These are phyloP conservation scores for Pseudogymnoascus pannorum DNA, from an alignment of 2,329 filamentous ascomycete genomes.

Conservation along the genomic window DNA sequence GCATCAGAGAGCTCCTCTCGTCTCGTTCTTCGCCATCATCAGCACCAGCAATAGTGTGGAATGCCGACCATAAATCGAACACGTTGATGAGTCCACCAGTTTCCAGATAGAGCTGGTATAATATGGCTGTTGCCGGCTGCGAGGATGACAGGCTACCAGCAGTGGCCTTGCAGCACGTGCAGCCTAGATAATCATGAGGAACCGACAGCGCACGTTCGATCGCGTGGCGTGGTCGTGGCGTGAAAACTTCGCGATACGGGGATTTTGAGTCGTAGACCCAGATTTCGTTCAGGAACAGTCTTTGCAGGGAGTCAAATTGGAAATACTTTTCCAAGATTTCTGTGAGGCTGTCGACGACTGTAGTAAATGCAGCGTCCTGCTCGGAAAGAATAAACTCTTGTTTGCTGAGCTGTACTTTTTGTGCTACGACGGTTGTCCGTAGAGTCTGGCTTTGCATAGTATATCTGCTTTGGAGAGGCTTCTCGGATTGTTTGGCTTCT, in stretches of 20 bases:
- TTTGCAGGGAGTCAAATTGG: slow-evolving; percentile 30
- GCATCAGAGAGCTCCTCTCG: slow-evolving; percentile 55
- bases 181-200: slow-evolving; percentile 72
- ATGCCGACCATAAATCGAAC: slow-evolving; percentile 73
- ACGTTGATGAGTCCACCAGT: slow-evolving; percentile 71
- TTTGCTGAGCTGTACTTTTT: slow-evolving; percentile 72
- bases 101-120: slow-evolving; percentile 75
- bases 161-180: slow-evolving; percentile 54
- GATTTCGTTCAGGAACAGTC: slow-evolving; percentile 59
- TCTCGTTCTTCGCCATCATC: slow-evolving; percentile 33
- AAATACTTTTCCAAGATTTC: slow-evolving; percentile 43
- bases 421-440: slow-evolving; percentile 71
- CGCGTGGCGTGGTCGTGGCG: slow-evolving; percentile 61
- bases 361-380: slow-evolving; percentile 63
- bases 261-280: slow-evolving; percentile 68
- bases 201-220: slow-evolving; percentile 64
- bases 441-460: slow-evolving; percentile 62
- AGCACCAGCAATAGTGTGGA: slow-evolving; percentile 49
- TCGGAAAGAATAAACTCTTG: slow-evolving; percentile 64
- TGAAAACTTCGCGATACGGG: slow-evolving; percentile 67
- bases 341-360: slow-evolving; percentile 51
- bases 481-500: slow-evolving; percentile 38
- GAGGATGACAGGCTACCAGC: slow-evolving; percentile 47
- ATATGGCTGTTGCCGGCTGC: slow-evolving; percentile 61
- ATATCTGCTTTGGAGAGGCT: slow-evolving; percentile 64